These are phyloP conservation scores for Debaryomycetaceae sp. DNA, from an alignment of 1,139 yeast species.

Conservation along the genomic window DNA sequence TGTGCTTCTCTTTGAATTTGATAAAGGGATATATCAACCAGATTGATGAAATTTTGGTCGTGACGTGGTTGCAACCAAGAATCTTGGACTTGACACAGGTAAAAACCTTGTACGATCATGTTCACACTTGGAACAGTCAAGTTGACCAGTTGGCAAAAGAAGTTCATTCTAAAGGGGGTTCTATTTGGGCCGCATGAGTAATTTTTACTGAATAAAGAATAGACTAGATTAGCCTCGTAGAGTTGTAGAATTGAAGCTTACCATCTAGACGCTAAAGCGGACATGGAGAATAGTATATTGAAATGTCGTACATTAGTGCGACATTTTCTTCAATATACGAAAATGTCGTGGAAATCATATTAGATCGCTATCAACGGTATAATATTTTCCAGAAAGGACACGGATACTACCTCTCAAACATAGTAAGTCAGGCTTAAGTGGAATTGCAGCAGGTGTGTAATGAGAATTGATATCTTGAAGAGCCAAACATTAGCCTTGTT, in stretches of 20 bases:
- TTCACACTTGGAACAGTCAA: conserved; percentile 73
- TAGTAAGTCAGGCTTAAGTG: too few species aligned
- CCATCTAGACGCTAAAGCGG: too few species aligned
- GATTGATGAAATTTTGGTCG: conserved; percentile 70
- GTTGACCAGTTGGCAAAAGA: conserved; percentile 62
- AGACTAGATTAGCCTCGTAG: too few species aligned
- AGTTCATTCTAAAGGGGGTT: conserved; percentile 36
- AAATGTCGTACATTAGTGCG: background rate
- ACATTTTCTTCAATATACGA: background rate
- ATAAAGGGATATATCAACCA: conserved; percentile 88
- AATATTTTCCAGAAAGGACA: too few species aligned
- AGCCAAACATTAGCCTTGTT: background rate
- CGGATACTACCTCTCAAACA: too few species aligned
- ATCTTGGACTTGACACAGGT: conserved; percentile 82
- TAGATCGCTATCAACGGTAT: background rate
- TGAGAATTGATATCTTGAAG: background rate
- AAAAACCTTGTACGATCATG: conserved; percentile 66
- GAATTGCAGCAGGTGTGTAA: too few species aligned
- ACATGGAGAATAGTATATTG: too few species aligned
- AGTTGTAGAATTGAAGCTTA: too few species aligned
- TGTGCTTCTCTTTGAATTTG: conserved; percentile 80
- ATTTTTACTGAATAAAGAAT: background rate
- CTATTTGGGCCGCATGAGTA: conserved; percentile 34
- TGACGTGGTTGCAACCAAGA: conserved; percentile 95
- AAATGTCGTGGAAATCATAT: background rate